Base-by-base conservation (phyloP, 257 asterid genomes). In the Scutellaria baicalensis region DNA sequence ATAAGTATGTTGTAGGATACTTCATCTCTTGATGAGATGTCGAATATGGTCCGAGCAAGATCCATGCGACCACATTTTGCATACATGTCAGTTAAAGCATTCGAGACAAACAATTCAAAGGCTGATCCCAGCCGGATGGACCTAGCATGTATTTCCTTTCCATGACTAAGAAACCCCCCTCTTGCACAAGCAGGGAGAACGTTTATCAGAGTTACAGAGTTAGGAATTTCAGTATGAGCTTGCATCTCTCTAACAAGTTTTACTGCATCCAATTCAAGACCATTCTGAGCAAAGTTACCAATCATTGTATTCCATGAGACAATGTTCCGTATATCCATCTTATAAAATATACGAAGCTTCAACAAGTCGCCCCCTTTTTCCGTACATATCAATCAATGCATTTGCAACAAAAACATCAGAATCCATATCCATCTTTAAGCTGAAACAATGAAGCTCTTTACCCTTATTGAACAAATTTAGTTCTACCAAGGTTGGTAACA, bases 151-250 rank as follows among this genome's bases (percentile, higher is more conserved):
- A 86, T 83, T 75, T 86, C 97, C 82, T 73, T 85, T 40, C 97
- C 96, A 6, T 78, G 80, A 36, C 43, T 59, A 65, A 82, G 75
- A 69, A 72, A 78, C 18, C 86, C 84, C 18, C 79, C 43, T 78
- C 92, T 81, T 4, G 86, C 89, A 78, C 93, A 88, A 17, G 92
- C 96, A 62, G 96, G 97, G 55, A 88, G 92, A 68, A 84, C 84
- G 69, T 83, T 88, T 59, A 88, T 79, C 5, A 86, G 64, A 2
- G 96, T 89, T 66, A 89, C 72, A n/a, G 86, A 81, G 50, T 86
- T 87, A 14, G 88, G 85, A 69, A 63, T 70, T 75, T 85, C 85
- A 57, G 84, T 85, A 31, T 75, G 71, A 64, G 71, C 72, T 77
- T 85, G 96, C 96, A 86, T 87, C 62, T 83, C 75, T 66, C 82